Conservation (phyloP, 1,284 basidiomycete genomes). For the Austroboletus niveus region DNA sequence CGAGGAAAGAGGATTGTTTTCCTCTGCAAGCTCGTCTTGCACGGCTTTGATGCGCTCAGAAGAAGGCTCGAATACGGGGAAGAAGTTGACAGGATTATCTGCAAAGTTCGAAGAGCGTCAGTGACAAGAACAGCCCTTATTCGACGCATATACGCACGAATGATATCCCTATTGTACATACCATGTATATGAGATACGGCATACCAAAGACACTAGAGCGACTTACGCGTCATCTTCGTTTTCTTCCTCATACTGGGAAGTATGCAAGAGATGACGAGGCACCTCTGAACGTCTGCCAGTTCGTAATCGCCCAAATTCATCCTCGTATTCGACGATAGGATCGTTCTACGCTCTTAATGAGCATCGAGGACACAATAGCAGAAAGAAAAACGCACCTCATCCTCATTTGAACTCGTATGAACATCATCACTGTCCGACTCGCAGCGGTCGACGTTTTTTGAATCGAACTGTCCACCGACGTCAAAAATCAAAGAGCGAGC, state of each 20-base stretch:
- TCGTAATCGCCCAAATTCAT: slow-evolving; percentile 81
- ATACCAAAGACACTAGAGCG: neutral
- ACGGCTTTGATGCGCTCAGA: slow-evolving; percentile 76
- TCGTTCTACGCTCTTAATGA: slow-evolving; percentile 48
- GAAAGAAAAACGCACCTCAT: slow-evolving; percentile 36
- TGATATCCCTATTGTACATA: slow-evolving; percentile 48
- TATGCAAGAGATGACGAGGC: slow-evolving; percentile 59
- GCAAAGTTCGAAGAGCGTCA: slow-evolving; percentile 8
- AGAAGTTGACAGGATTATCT: slow-evolving; percentile 79
- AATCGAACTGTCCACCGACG: slow-evolving; percentile 61
- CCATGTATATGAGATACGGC: slow-evolving; percentile 10
- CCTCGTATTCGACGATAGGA: slow-evolving; percentile 79
- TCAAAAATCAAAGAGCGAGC: slow-evolving; percentile 7
- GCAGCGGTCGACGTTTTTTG: slow-evolving; percentile 53
- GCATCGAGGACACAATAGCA: neutral
- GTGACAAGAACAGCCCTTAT: neutral
- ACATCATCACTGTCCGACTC: slow-evolving; percentile 73
- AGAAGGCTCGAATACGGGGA: slow-evolving; percentile 85
- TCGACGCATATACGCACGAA: slow-evolving; percentile 45
- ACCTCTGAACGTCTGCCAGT: slow-evolving; percentile 72
- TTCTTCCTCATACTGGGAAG: slow-evolving; percentile 32
- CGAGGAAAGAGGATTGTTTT: slow-evolving; percentile 64
- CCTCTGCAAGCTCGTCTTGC: slow-evolving; percentile 72
- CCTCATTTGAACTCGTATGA: slow-evolving; percentile 41
- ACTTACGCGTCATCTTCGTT: slow-evolving; percentile 55